These are phyloP conservation scores for Pichia thaimueangensis DNA, from an alignment of 805 yeast species.

Conservation along the genomic window DNA sequence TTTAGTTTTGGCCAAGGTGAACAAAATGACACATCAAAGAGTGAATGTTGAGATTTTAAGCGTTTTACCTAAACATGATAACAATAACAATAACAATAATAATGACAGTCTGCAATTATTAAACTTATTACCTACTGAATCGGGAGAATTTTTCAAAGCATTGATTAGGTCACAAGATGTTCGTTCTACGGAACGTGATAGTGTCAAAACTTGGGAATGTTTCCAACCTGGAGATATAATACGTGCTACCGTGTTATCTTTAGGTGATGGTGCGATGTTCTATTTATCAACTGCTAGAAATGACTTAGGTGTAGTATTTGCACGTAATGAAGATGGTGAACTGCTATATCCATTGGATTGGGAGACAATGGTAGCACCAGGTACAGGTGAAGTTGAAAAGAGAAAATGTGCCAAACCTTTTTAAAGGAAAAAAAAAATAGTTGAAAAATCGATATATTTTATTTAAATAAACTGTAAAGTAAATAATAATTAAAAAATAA, in stretches of 20 bases:
- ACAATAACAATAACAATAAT: background rate
- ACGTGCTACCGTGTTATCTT: slow-evolving; percentile 71
- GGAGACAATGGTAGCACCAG: slow-evolving; percentile 85
- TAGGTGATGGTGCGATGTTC: slow-evolving; percentile 92
- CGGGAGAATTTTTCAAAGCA: slow-evolving; percentile 87
- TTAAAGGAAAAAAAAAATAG: slow-evolving; percentile 11
- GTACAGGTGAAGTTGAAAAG: slow-evolving; percentile 65
- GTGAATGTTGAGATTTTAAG: slow-evolving; percentile 70
- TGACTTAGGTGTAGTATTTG: slow-evolving; percentile 91
- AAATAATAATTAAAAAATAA: background rate
- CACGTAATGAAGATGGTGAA: slow-evolving; percentile 57
- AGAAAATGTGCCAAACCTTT: slow-evolving; percentile 93
- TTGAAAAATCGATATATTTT: background rate
- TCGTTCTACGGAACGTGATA: slow-evolving; percentile 85
- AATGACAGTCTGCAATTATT: slow-evolving; percentile 13
- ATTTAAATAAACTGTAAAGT: too few relatives aligned
- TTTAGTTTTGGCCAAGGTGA: slow-evolving; percentile 68
- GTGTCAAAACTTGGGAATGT: slow-evolving; percentile 68
- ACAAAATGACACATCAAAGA: slow-evolving; percentile 58
- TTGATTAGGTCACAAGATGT: slow-evolving; percentile 82
- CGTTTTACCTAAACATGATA: slow-evolving; percentile 10
- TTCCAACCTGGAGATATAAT: slow-evolving; percentile 92
- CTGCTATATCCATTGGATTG: slow-evolving; percentile 87
- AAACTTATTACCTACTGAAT: slow-evolving; percentile 51
- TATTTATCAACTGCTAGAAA: slow-evolving; percentile 84